Conservation (phyloP, 768 basidiomycete genomes). For the Leccinum rimulosum region DNA sequence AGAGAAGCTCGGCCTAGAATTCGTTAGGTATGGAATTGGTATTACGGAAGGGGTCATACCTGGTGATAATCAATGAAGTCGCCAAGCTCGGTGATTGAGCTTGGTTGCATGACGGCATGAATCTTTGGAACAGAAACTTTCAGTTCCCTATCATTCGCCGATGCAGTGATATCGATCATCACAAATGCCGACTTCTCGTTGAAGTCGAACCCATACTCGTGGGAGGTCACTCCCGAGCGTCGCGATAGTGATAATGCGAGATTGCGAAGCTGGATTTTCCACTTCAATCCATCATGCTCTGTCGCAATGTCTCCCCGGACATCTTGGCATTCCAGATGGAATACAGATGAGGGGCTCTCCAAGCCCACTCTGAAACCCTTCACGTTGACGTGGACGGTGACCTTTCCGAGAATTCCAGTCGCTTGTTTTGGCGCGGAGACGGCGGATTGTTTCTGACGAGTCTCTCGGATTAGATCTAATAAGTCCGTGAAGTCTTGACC, state of each 20-base stretch:
- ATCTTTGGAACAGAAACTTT: slow-evolving; percentile 66
- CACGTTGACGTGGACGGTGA: slow-evolving; percentile 60
- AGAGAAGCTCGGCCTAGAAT: slow-evolving; percentile 67
- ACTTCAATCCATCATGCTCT: slow-evolving; percentile 41
- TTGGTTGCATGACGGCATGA: slow-evolving; percentile 93
- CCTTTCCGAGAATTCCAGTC: slow-evolving; percentile 28
- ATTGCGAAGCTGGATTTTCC: slow-evolving; percentile 72
- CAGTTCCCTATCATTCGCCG: slow-evolving; percentile 36
- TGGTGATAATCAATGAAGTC: slow-evolving; percentile 87
- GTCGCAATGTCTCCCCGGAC: slow-evolving; percentile 62
- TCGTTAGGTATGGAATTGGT: slow-evolving; percentile 9
- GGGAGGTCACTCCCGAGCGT: slow-evolving; percentile 36
- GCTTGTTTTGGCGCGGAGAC: slow-evolving; percentile 6
- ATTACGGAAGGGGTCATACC: slow-evolving; percentile 37
- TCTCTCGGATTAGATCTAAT: slow-evolving; percentile 62
- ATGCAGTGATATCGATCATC: slow-evolving; percentile 66
- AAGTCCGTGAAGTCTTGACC: slow-evolving; percentile 87
- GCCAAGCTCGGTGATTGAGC: slow-evolving; percentile 85
- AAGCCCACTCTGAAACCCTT: slow-evolving; percentile 80
- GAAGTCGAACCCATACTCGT: slow-evolving; percentile 47
- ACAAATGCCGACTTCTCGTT: slow-evolving; percentile 81
- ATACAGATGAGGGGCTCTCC: slow-evolving; percentile 67
- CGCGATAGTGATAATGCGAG: slow-evolving; percentile 84
- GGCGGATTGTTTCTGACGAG: slow-evolving; percentile 36
- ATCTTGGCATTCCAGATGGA: slow-evolving; percentile 74